Base-by-base conservation (phyloP, 148 eudicot genomes). In the Drosera capensis region DNA sequence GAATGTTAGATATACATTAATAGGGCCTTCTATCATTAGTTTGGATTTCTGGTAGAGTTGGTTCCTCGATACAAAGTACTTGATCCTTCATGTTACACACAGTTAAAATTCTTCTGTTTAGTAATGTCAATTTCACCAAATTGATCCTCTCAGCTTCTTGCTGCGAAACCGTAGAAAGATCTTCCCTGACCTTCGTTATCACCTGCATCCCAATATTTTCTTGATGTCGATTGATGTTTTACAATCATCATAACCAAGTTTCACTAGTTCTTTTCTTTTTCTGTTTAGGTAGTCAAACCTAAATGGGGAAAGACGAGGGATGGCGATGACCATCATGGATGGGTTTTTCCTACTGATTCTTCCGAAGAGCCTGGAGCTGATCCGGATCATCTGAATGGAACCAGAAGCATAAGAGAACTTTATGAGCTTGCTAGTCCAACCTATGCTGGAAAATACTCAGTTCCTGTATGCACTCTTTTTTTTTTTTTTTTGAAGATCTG, bases 381-480 rank as follows among this genome's bases (percentile, higher is more conserved):
- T 39, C 72, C 69, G 20, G 94, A 88, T 55, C 54, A 50, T 12
- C 52, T 80, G 35, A 68, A 80, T 67, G 84, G 92, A 53, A 78
- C 86, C 20, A 80, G 70, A 50, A 77, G 59, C 46, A 63, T 79
- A 23, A 64, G 96, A 67, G 77, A 69, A 23, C 60, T 88, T 42
- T 88, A 88, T 50, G 96, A 83, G 65, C 61, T 88, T 36, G 96
- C 96, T 20, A 83, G 83, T 68, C 23, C 69, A 14, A 77, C 72
- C 63, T 88, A 88, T 54, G 51, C 92, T 3, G 92, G 38, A 39
- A 83, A 73, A 58, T 80, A 58, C 50, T 72, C 96, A 0, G 96
- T 88, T 43, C 96, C 92, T 65, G 96, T 88, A 70, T 62, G 84
- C n/a, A n/a, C n/a, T n/a, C n/a, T n/a, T n/a, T n/a, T 68, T 26